Conservation (phyloP, 192 early-diverging fungal genomes). For the Coemansia sp. region DNA sequence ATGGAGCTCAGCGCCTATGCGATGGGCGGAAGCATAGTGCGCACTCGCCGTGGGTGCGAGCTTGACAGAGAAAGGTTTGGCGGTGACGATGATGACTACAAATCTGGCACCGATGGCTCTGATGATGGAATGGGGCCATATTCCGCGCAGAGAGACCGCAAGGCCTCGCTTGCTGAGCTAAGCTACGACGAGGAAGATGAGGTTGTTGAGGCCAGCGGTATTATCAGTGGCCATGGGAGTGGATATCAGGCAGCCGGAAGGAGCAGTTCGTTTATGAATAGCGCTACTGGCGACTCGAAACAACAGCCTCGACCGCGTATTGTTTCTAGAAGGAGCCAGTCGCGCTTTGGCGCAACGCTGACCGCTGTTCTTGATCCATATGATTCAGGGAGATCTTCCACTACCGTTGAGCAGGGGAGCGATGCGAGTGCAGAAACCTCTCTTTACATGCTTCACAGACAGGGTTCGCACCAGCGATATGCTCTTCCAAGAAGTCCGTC, state of each 20-base stretch:
- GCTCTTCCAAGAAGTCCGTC: background rate
- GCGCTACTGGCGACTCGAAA: background rate
- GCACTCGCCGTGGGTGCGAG: conserved; percentile 32
- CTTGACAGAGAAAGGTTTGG: conserved; percentile 7
- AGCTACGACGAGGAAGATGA: conserved; percentile 29
- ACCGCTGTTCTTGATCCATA: conserved; percentile 28
- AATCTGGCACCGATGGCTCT: conserved; percentile 13
- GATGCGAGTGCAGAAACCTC: conserved; percentile 1
- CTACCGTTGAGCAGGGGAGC: background rate
- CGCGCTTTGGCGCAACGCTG: conserved; percentile 47
- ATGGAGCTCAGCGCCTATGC: conserved; percentile 38
- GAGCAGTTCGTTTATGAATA: background rate
- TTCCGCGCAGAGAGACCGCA: background rate
- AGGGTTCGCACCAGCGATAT: conserved; percentile 2
- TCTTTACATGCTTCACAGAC: conserved; percentile 3
- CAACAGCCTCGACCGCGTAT: conserved; percentile 22
- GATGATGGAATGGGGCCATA: background rate
- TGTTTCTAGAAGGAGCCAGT: conserved; percentile 45
- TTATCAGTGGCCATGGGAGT: conserved; percentile 17
- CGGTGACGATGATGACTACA: conserved; percentile 10
- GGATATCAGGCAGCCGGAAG: background rate
- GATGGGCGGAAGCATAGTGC: conserved; percentile 49
- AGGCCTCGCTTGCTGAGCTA: conserved; percentile 6
- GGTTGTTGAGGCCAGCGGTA: conserved; percentile 43
- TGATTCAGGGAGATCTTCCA: background rate